Percentiles rank a stretch among this genome's conserved stretches.
phyloP scores from a whole-genome alignment of 805 yeast species.

The Starmerella potacharoeniae region DNA sequence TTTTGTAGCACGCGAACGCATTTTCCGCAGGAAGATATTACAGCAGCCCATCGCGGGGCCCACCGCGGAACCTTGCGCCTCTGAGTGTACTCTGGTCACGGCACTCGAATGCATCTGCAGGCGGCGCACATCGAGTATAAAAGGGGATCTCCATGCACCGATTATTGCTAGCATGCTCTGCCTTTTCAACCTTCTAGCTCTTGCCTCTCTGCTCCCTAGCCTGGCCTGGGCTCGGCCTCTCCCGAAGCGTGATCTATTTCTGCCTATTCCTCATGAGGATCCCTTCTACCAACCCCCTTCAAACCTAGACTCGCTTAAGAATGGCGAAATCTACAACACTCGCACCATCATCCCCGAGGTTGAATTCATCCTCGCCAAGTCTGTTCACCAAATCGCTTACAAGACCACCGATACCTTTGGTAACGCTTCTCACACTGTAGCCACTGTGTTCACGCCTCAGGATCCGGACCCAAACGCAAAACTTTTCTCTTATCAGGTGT shows the following conservation, averaged over 20 bases:
- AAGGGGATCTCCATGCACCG: too few species aligned
- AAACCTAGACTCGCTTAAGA: background rate
- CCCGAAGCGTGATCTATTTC: background rate
- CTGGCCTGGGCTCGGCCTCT: background rate
- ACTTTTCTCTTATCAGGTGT: conserved; percentile 21
- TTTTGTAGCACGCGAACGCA: too few species aligned
- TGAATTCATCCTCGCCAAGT: background rate
- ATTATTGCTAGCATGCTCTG: background rate
- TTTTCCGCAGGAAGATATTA: too few species aligned
- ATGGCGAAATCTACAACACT: conserved; percentile 10
- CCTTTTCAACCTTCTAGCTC: background rate
- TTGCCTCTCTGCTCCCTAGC: background rate
- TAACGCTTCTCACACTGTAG: background rate
- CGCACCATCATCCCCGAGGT: background rate
- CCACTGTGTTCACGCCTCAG: background rate
- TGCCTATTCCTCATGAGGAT: conserved; percentile 10
- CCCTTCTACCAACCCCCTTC: conserved; percentile 13
- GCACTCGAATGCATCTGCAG: too few species aligned
- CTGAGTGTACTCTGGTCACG: too few species aligned
- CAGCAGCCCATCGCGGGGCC: too few species aligned
- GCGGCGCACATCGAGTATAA: too few species aligned
- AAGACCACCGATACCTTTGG: background rate
- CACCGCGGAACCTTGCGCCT: too few species aligned
- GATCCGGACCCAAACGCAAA: conserved; percentile 2
- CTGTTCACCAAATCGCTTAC: background rate